Base-by-base conservation (phyloP, 2,329 filamentous ascomycete genomes). In the Talaromyces marneffei region DNA sequence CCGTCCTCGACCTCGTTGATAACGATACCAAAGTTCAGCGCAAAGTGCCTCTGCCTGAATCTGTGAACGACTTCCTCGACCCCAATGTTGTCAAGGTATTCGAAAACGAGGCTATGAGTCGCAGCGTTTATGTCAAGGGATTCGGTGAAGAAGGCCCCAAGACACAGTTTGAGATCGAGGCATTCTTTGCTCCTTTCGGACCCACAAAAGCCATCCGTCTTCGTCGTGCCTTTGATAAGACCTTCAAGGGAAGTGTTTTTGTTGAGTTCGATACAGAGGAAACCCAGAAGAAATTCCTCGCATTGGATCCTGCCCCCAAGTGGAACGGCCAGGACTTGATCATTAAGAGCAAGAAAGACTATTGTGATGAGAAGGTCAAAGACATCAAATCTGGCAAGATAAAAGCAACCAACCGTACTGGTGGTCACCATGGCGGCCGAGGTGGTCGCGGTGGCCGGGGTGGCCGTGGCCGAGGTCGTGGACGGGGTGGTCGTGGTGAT, bases 191-290 rank as follows among this genome's bases (percentile, higher is more conserved):
- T 60, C 84, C 87, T 62, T 92, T 87, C 73, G 93, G 92, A 52
- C 83, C 89, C 33, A 85, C 91, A 69, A 91, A 90, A 70, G 85
- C 87, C 52, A 87, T 99, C 64, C 92, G 93, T 71, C 88, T 99
- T 65, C 91, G 95, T 67, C 91, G 94, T 66, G 81, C 83, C 46
- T 80, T 87, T 63, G 78, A 84, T 54, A 87, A 86, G 70, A 78
- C 83, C 57, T 99, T 97, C 87, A 99, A 99, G 83, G 92, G 93
- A 68, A 96, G 91, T 67, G 91, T 96, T 62, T 97, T 97, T 72
- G 91, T 96, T 66, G 93, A 97, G 76, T 99, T 97, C 75, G 83
- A 85, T 64, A 85, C 85, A 55, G 88, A 92, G 70, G 90, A 95
- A 67, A 83, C 85, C 23, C 87, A 90, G 69, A 83, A 92, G 74